Evolutionary conservation across 2,329 filamentous ascomycete species (phyloP).

Genomic region (Penicillium brasilianum): DNA sequence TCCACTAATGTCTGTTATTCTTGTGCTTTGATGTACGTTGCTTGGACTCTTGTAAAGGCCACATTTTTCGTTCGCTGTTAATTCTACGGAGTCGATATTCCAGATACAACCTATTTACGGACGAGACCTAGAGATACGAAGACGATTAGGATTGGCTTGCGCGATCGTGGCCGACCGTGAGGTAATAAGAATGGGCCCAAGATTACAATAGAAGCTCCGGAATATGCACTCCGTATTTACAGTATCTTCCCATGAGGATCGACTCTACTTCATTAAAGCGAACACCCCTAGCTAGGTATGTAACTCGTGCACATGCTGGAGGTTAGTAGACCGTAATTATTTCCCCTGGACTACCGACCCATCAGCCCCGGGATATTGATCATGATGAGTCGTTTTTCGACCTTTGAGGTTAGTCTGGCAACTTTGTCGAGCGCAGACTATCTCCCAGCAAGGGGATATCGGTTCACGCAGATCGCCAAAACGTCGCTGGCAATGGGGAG

Average conservation of each 20-base stretch:
- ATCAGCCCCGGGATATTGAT: background rate
- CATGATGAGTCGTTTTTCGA: constrained; percentile 1
- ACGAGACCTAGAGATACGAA: background rate
- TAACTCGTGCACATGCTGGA: background rate
- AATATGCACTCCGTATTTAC: background rate
- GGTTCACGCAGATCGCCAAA: background rate
- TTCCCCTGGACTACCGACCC: background rate
- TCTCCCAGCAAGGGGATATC: constrained; percentile 7
- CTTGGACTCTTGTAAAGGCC: background rate
- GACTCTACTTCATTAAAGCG: background rate
- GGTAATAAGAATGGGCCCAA: background rate
- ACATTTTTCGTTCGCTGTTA: background rate
- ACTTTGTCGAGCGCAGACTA: background rate
- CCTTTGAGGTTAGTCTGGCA: background rate
- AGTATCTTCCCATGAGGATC: background rate
- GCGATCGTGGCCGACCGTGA: constrained; percentile 3
- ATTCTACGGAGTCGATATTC: background rate
- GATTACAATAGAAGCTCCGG: background rate
- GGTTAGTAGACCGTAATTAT: background rate
- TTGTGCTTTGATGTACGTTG: background rate
- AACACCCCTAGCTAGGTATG: background rate
- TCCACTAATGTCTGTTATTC: background rate
- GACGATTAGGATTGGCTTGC: background rate
- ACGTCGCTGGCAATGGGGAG: background rate
- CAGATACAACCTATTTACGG: background rate